These are phyloP conservation scores for Fraxinus nigra DNA, from an alignment of 305 asterid genomes.

Conservation along the genomic window DNA sequence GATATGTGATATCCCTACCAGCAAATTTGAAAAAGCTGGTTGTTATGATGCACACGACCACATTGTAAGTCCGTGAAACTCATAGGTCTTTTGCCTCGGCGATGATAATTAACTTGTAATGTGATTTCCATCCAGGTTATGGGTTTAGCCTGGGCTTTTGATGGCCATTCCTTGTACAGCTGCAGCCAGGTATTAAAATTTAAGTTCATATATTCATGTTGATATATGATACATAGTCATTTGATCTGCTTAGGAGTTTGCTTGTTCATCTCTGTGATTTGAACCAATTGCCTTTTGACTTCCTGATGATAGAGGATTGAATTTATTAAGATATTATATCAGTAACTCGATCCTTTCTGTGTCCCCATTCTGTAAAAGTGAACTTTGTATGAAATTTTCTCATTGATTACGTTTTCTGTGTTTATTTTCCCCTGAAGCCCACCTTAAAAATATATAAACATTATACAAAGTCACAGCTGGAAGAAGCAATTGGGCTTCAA, in stretches of 20 bases:
- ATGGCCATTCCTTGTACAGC: conserved; percentile 79
- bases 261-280: conserved; percentile 1
- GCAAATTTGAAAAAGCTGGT: conserved; percentile 49
- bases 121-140: conserved; percentile 50
- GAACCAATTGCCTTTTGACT: conserved; percentile 13
- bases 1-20: conserved; percentile 45
- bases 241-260: conserved; percentile 2
- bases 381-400: not conserved
- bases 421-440: not conserved
- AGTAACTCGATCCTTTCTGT: not conserved
- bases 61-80: conserved; percentile 49
- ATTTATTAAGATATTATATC: not conserved
- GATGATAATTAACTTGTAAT: conserved; percentile 23
- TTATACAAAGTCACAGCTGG: not conserved
- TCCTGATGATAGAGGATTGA: not conserved
- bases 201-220: conserved; percentile 11
- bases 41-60: conserved; percentile 67
- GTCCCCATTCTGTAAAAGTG: not conserved
- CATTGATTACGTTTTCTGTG: not conserved
- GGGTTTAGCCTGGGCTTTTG: conserved; percentile 89
- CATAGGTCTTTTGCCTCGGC: conserved; percentile 18
- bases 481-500: not conserved
- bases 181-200: conserved; percentile 78
- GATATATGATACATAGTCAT: conserved; percentile 7
- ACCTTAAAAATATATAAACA: not conserved